Conservation (phyloP, 129 eudicot species). For the Kitagawia praeruptora region DNA sequence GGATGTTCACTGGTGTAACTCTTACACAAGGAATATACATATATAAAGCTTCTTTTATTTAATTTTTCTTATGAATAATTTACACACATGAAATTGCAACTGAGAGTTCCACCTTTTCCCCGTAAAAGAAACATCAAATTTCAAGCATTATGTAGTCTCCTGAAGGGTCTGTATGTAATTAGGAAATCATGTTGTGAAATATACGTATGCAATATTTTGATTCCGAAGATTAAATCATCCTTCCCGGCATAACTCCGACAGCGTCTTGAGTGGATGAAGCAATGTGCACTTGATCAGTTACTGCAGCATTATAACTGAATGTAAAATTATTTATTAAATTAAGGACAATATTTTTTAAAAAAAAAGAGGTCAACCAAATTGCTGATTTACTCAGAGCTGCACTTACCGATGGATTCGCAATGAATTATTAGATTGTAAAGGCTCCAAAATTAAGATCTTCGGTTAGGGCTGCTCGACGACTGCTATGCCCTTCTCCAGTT, state of each 20-base stretch:
- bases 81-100: not conserved
- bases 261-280: constrained; percentile 20
- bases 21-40: too few species aligned
- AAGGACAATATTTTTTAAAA: not conserved
- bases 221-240: constrained; percentile 35
- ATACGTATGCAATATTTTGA: not conserved
- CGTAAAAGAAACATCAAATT: not conserved
- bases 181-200: not conserved
- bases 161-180: not conserved
- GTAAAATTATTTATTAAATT: not conserved
- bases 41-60: too few species aligned
- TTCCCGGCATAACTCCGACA: constrained; percentile 29
- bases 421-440: not conserved
- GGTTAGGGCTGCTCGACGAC: too few species aligned
- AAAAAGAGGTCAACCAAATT: not conserved
- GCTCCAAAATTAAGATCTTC: not conserved
- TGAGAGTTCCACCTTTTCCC: not conserved
- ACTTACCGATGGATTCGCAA: not conserved
- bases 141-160: not conserved
- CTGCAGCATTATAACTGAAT: constrained; percentile 26
- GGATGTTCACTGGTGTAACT: too few species aligned
- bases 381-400: not conserved
- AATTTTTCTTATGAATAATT: too few species aligned
- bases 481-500: not conserved
- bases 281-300: constrained; percentile 15